A percentile compares a stretch with the other conserved stretches of the same genome.
Evolutionary conservation across 2,329 filamentous ascomycete genomes (phyloP).

Genomic region (Aureobasidium sp.): DNA sequence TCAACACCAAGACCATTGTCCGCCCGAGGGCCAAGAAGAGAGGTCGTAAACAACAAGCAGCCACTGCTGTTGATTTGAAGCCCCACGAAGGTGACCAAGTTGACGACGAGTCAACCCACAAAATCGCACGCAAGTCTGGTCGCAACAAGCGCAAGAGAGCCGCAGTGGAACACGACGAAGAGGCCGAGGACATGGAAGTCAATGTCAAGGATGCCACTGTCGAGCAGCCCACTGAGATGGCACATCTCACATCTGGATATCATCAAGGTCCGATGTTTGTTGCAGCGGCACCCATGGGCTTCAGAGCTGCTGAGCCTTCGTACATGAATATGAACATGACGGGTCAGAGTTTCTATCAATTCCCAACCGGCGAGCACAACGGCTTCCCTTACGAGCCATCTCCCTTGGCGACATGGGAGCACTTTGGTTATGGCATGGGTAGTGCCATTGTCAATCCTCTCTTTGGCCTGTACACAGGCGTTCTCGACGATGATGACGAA

Average conservation of each 20-base stretch:
- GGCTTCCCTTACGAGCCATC: constrained; percentile 12
- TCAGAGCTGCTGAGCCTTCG: constrained; percentile 14
- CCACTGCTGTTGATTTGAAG: constrained; percentile 19
- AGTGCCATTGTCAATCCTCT: constrained; percentile 23
- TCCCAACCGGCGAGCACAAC: constrained; percentile 7
- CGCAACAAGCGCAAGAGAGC: constrained; percentile 7
- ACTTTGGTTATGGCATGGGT: constrained; percentile 17
- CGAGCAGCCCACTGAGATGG: constrained; percentile 21
- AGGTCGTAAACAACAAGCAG: constrained; percentile 17
- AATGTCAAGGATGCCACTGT: constrained; percentile 25
- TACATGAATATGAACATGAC: constrained; percentile 6
- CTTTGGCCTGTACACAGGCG: constrained; percentile 21
- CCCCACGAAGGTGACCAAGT: constrained; percentile 28
- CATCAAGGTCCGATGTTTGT: constrained; percentile 17
- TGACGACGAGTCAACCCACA: constrained; percentile 22
- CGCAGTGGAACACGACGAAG: neutral
- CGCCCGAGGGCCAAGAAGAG: neutral
- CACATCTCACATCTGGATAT: constrained; percentile 20
- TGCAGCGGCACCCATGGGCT: constrained; percentile 18
- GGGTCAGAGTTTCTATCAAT: constrained; percentile 12
- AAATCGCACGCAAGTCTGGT: neutral
- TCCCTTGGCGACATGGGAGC: constrained; percentile 18
- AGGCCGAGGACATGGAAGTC: neutral
- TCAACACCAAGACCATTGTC: constrained; percentile 18
- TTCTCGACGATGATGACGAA: constrained; percentile 25